These are phyloP conservation scores for Fusarium xylarioides DNA, from an alignment of 2,329 filamentous ascomycete species.

Conservation along the genomic window DNA sequence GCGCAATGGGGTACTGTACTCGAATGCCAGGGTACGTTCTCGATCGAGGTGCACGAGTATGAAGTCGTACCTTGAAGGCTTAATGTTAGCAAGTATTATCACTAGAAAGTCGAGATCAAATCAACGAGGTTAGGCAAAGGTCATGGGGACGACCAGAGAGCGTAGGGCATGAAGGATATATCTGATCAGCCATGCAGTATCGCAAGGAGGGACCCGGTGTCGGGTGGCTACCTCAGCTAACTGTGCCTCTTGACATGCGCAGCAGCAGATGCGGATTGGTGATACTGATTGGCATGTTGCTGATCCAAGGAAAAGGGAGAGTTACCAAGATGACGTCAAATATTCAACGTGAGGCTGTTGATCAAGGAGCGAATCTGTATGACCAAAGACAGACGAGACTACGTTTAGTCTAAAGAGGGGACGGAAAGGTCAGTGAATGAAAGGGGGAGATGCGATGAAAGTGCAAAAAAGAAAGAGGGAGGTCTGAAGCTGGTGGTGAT, in stretches of 20 bases:
- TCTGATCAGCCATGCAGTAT: neutral
- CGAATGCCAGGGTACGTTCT: neutral
- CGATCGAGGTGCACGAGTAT: neutral
- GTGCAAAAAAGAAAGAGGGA: neutral
- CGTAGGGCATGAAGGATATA: neutral
- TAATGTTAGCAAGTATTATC: conserved; percentile 16
- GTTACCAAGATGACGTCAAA: conserved; percentile 44
- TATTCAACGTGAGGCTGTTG: conserved; percentile 5
- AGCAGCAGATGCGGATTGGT: conserved; percentile 16
- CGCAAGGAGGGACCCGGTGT: neutral
- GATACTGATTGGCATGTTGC: conserved; percentile 19
- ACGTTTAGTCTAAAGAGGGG: conserved; percentile 8
- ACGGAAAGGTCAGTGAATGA: neutral
- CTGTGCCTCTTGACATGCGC: conserved; percentile 9
- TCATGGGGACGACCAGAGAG: neutral
- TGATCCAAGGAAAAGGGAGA: conserved; percentile 27
- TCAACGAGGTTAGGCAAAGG: neutral
- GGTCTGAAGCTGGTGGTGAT: neutral
- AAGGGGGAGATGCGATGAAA: neutral
- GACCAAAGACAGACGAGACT: neutral
- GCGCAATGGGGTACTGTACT: neutral
- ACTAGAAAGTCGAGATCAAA: conserved; percentile 1
- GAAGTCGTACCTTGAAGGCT: neutral
- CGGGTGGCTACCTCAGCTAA: neutral
- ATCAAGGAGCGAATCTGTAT: conserved; percentile 3